Evolutionary conservation across 805 yeast species (phyloP).

Genomic region (Kurtzmaniella cleridarum): DNA sequence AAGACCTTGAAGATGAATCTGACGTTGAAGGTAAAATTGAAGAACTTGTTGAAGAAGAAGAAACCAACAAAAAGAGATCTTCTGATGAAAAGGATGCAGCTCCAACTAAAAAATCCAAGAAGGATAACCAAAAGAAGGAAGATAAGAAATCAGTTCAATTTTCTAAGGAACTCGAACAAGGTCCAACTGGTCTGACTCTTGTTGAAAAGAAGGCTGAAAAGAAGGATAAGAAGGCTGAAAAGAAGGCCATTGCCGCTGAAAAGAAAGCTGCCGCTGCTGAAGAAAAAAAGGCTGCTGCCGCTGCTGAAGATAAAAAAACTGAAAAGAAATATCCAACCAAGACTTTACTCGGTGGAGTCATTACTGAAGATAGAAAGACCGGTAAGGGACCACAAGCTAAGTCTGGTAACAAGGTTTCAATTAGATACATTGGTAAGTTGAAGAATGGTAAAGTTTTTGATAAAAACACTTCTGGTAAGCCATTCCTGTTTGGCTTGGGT

Average conservation of each 20-base stretch:
- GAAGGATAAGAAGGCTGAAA: slow-evolving; percentile 18
- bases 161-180: slow-evolving; percentile 87
- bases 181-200: slow-evolving; percentile 63
- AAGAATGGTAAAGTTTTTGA: slow-evolving; percentile 95
- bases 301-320: slow-evolving; percentile 9
- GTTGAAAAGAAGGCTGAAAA: slow-evolving; percentile 19
- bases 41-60: slow-evolving; percentile 60
- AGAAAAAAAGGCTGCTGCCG: slow-evolving; percentile 12
- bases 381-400: slow-evolving; percentile 90
- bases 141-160: slow-evolving; percentile 78
- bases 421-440: slow-evolving; percentile 96
- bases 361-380: slow-evolving; percentile 83
- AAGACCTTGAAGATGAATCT: slow-evolving; percentile 61
- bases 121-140: slow-evolving; percentile 37
- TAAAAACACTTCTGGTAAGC: slow-evolving; percentile 96
- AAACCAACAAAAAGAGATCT: slow-evolving; percentile 26
- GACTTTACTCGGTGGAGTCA: slow-evolving; percentile 88
- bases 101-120: slow-evolving; percentile 16
- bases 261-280: slow-evolving; percentile 21
- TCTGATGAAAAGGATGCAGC: slow-evolving; percentile 25
- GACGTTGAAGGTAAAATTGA: slow-evolving; percentile 70
- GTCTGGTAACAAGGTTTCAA: slow-evolving; percentile 85
- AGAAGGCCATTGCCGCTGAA: slow-evolving; percentile 23
- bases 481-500: slow-evolving; percentile 86
- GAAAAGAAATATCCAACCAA: slow-evolving; percentile 61